phyloP scores from a whole-genome alignment of 805 yeast genomes.

The Wickerhamiella bombiphila region DNA sequence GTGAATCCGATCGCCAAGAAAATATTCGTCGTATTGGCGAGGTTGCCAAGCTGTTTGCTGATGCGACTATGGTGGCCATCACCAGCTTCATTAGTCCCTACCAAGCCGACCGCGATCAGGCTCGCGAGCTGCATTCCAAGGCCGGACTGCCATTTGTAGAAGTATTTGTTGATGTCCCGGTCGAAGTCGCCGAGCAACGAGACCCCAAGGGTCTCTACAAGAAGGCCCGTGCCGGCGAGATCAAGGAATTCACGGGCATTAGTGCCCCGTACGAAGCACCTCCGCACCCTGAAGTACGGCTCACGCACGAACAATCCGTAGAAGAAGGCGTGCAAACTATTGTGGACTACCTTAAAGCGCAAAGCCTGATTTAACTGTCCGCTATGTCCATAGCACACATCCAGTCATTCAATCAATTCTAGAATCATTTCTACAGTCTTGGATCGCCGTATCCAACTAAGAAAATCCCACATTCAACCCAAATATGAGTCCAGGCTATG shows the following conservation, averaged over 20 bases:
- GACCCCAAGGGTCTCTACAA: conserved; percentile 96
- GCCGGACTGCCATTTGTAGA: conserved; percentile 73
- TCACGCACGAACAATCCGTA: conserved; percentile 55
- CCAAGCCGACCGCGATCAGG: conserved; percentile 65
- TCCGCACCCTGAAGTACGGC: conserved; percentile 63
- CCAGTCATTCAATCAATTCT: too few species aligned
- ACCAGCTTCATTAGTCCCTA: conserved; percentile 93
- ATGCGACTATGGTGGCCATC: conserved; percentile 73
- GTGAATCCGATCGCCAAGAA: conserved; percentile 83
- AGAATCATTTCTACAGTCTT: too few species aligned
- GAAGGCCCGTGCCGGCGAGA: conserved; percentile 89
- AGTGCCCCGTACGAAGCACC: conserved; percentile 96
- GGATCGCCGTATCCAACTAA: too few species aligned
- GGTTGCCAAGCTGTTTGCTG: conserved; percentile 87
- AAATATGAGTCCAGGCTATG: background rate
- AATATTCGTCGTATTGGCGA: conserved; percentile 91
- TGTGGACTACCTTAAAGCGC: conserved; percentile 34
- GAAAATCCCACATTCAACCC: background rate
- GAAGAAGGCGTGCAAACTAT: conserved; percentile 72
- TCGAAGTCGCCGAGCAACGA: conserved; percentile 88
- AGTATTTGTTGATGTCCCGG: conserved; percentile 84
- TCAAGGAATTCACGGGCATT: conserved; percentile 89
- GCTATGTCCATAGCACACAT: too few species aligned
- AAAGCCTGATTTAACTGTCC: conserved; percentile 11
- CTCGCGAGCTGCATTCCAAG: conserved; percentile 69